Evolutionary conservation across 495 filamentous ascomycete species (phyloP).

Genomic region (Astrothelium subdiscretum): DNA sequence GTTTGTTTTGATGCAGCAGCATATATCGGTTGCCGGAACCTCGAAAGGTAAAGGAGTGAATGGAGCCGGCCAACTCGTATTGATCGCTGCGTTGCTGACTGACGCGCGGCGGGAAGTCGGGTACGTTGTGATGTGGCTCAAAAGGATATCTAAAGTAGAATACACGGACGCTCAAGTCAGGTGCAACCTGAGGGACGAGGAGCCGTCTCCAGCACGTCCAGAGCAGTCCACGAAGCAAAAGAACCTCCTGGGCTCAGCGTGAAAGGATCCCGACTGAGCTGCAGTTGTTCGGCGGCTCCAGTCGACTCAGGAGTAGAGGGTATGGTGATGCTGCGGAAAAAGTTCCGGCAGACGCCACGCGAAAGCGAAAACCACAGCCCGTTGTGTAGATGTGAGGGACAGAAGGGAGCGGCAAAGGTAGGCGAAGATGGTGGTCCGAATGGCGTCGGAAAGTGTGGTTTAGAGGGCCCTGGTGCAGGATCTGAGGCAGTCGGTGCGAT

Average conservation of each 20-base stretch:
- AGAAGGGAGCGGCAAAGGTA: background rate
- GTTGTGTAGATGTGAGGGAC: background rate
- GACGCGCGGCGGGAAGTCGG: background rate
- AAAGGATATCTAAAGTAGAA: background rate
- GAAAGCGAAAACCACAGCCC: background rate
- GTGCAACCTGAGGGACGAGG: background rate
- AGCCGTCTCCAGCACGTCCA: background rate
- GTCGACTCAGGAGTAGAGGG: background rate
- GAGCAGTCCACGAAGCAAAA: background rate
- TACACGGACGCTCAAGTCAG: background rate
- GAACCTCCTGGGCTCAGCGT: conserved; percentile 1
- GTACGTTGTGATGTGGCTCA: background rate
- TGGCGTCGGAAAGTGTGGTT: background rate
- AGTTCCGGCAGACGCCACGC: background rate
- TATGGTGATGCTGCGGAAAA: background rate
- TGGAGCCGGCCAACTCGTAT: background rate
- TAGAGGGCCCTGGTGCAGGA: background rate
- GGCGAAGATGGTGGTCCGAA: background rate
- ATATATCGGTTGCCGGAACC: conserved; percentile 21
- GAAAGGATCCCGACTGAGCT: background rate
- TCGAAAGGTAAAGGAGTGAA: conserved; percentile 13
- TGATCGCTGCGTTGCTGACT: conserved; percentile 1
- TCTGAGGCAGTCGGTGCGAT: background rate
- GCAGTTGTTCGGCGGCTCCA: background rate
- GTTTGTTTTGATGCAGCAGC: conserved; percentile 13